Percentiles rank a stretch among this genome's conserved stretches.
Conservation (phyloP, 768 basidiomycete species). For the Boletus subcaerulescens region DNA sequence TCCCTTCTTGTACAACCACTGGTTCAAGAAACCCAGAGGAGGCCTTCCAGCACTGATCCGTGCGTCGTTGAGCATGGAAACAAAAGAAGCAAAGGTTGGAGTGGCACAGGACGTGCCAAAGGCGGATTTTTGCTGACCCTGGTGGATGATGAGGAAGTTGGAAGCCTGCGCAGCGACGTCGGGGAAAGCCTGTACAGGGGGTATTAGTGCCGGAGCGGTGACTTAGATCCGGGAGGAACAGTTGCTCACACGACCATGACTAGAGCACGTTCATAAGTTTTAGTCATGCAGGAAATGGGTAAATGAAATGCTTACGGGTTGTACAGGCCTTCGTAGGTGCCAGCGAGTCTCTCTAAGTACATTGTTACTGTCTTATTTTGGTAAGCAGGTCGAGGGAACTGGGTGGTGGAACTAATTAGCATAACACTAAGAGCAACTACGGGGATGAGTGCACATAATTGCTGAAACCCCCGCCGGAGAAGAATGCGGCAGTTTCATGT, state of each 20-base stretch:
- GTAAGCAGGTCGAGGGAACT: conserved; percentile 56
- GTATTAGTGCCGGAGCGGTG: no score
- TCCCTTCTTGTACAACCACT: conserved; percentile 47
- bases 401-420: not conserved
- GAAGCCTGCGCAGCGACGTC: conserved; percentile 63
- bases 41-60: conserved; percentile 41
- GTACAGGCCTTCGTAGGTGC: conserved; percentile 56
- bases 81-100: conserved; percentile 61
- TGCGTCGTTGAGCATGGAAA: conserved; percentile 65
- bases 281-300: not conserved
- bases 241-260: conserved; percentile 52
- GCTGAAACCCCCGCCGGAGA: conserved; percentile 77
- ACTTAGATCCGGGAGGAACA: no score
- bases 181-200: conserved; percentile 45
- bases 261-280: conserved; percentile 13
- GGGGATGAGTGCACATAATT: conserved; percentile 44
- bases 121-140: conserved; percentile 27
- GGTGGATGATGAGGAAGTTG: conserved; percentile 46
- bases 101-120: conserved; percentile 66
- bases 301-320: conserved; percentile 43
- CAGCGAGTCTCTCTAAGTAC: conserved; percentile 46
- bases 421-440: not conserved
- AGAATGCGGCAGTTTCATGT: conserved; percentile 56
- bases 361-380: conserved; percentile 44
- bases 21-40: conserved; percentile 67